These are phyloP conservation scores for Globisporangium iwayamae DNA, from an alignment of 352 stramenopile species.

Conservation along the genomic window DNA sequence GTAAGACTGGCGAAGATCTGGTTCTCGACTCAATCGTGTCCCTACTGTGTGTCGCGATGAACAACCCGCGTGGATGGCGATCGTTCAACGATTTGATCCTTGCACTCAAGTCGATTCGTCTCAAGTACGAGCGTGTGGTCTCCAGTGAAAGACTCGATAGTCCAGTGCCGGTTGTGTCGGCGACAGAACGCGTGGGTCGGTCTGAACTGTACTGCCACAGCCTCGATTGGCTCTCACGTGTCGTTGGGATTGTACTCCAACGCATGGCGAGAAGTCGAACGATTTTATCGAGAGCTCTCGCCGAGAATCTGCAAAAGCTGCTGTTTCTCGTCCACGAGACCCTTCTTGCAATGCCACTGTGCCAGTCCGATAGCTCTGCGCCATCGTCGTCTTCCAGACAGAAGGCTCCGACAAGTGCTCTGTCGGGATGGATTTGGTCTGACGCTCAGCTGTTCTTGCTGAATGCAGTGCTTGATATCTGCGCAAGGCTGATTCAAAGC, in stretches of 20 bases:
- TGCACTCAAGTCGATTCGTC: constrained; percentile 52
- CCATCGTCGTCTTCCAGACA: background rate
- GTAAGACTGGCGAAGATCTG: constrained; percentile 73
- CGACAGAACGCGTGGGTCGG: constrained; percentile 17
- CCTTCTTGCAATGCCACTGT: constrained; percentile 37
- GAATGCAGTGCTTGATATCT: constrained; percentile 72
- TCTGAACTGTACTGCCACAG: constrained; percentile 41
- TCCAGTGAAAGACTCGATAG: background rate
- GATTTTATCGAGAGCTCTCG: constrained; percentile 67
- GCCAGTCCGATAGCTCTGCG: constrained; percentile 7
- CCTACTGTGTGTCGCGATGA: constrained; percentile 72
- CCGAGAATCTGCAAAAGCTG: constrained; percentile 77
- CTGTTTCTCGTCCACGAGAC: constrained; percentile 67
- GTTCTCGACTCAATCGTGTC: constrained; percentile 83
- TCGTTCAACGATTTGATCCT: constrained; percentile 68
- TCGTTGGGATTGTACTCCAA: constrained; percentile 70
- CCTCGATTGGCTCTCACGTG: constrained; percentile 62
- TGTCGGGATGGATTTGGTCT: constrained; percentile 34
- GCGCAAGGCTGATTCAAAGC: constrained; percentile 64
- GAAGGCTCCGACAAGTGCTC: constrained; percentile 13
- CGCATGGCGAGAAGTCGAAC: constrained; percentile 71
- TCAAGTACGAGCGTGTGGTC: constrained; percentile 46
- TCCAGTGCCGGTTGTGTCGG: constrained; percentile 10
- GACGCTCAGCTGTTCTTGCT: constrained; percentile 68
- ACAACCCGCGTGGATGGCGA: constrained; percentile 50